Percentiles rank a stretch among this genome's conserved stretches.
These are phyloP conservation scores for Pulveroboletus sp. DNA, from an alignment of 768 basidiomycete genomes.

Conservation along the genomic window DNA sequence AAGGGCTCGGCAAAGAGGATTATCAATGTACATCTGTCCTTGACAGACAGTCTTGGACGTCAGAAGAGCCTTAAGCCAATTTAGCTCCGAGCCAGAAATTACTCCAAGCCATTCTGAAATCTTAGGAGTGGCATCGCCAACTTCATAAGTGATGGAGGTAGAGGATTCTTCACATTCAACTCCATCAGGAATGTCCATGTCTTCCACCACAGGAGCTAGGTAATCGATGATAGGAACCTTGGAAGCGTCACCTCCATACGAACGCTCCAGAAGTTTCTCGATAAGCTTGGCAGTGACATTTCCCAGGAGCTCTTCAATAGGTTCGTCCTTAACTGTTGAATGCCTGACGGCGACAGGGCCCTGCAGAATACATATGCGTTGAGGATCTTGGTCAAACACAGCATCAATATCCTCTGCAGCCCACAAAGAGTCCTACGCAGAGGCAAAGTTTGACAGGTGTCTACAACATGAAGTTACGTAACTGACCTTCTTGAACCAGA, in stretches of 20 bases:
- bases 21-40: conserved; percentile 79
- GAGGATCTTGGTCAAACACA: conserved; percentile 97
- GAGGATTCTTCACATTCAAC: conserved; percentile 41
- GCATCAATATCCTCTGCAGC: conserved; percentile 97
- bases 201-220: conserved; percentile 53
- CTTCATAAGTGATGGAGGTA: conserved; percentile 44
- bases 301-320: conserved; percentile 87
- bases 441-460: conserved; percentile 9
- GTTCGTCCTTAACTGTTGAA: conserved; percentile 84
- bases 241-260: conserved; percentile 70
- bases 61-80: conserved; percentile 84
- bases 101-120: conserved; percentile 74
- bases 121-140: conserved; percentile 54
- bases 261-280: conserved; percentile 69
- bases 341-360: conserved; percentile 94
- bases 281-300: conserved; percentile 79
- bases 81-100: conserved; percentile 75
- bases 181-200: conserved; percentile 35
- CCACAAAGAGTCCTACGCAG: conserved; percentile 86
- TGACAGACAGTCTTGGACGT: conserved; percentile 82
- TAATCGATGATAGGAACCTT: conserved; percentile 83
- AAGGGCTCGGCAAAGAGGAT: conserved; percentile 84
- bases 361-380: conserved; percentile 95
- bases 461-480: background rate
- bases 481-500: conserved; percentile 98